These are phyloP conservation scores for Beauveria pseudobassiana DNA, from an alignment of 2,329 filamentous ascomycete genomes.

Conservation along the genomic window DNA sequence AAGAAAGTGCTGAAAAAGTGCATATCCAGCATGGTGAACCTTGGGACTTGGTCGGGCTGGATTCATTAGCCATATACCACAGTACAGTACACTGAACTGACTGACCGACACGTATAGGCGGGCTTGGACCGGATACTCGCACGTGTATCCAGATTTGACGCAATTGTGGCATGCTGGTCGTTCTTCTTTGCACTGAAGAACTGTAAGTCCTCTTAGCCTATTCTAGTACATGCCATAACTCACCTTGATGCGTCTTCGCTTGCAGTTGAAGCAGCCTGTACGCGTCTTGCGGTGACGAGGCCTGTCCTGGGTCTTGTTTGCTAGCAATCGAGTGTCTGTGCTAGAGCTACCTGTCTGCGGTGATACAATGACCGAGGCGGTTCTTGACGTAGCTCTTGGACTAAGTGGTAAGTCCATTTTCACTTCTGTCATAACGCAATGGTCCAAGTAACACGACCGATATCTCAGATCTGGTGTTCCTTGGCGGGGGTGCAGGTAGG, in stretches of 20 bases:
- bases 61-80: not conserved
- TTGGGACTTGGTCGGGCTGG: not conserved
- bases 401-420: not conserved
- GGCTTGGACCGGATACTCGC: not conserved
- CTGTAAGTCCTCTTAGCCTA: too few species aligned
- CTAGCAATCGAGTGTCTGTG: not conserved
- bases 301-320: not conserved
- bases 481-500: not conserved
- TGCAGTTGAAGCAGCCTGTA: conserved; percentile 5
- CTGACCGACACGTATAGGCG: not conserved
- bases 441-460: not conserved
- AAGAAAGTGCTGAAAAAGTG: conserved; percentile 1
- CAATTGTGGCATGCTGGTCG: not conserved
- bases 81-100: not conserved
- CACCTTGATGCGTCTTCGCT: conserved; percentile 1
- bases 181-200: not conserved
- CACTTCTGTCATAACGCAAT: not conserved
- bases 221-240: not conserved
- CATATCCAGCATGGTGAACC: conserved; percentile 1
- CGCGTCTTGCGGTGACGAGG: conserved; percentile 7
- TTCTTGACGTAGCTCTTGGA: not conserved
- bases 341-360: not conserved
- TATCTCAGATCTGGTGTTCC: not conserved
- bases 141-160: not conserved
- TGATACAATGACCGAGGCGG: not conserved